Evolutionary conservation across 331 rosid species (phyloP), one percentile per base, ranked within the genome.

Genomic region (Telfairia occidentalis): DNA sequence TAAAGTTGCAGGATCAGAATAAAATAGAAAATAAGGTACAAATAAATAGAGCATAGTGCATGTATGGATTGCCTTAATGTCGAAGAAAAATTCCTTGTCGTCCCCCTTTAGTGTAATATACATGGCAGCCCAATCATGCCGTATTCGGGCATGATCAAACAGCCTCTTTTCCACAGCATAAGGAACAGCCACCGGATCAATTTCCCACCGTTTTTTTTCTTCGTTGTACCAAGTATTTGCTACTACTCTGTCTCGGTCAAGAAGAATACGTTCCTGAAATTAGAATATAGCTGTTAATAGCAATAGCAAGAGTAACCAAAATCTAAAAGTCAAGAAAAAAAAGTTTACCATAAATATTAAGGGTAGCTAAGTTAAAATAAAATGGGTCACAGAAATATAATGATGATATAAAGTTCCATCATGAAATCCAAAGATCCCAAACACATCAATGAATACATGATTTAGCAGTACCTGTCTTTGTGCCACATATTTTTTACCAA

Each of bases 51-150:
- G 67, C 53, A 84, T 5, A 79, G 78, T 9, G 50, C 69, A 66
- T 58, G 71, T 24, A 70, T 38, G 66, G 65, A 52, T 58, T 82
- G 90, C 98, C 98, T 81, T 94, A 73, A 91, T 77, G 87, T 94
- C 91, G 59, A 91, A 87, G 76, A 77, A 89, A 79, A 83, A 84
- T 69, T 94, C 96, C 84, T 86, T 78, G 64, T 89, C 91, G 73
- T 94, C 98, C 76, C 98, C 98, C 79, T 91, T 91, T 15, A 94
- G 85, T 76, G 89, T 30, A 71, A 94, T 70, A 79, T 89, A 94
- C 98, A 94, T 87, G 82, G 78, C 91, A 60, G 85, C 89, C 98
- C 97, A 89, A 80, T 94, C 97, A 81, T 91, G 92, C 84, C 97
- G 89, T 73, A 94, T 91, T 72, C 88, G 88, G 55, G 82, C 96